Evolutionary conservation across 495 filamentous ascomycete genomes (phyloP).

Genomic region (Penicillium paradoxum): DNA sequence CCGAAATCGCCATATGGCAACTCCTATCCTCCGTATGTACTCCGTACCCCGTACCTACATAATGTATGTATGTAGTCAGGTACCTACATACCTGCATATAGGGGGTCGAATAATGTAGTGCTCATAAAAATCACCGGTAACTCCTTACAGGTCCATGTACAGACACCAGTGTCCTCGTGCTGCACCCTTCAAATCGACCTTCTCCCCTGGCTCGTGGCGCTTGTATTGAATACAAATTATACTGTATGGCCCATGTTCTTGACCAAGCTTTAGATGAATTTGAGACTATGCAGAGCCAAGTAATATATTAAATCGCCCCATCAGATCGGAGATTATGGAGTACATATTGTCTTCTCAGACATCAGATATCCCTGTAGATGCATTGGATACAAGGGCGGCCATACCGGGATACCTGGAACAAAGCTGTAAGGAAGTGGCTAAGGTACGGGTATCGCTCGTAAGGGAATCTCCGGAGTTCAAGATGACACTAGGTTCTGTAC

Average conservation of each 20-base stretch:
- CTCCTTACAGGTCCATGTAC: too few species aligned
- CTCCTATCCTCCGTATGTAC: too few species aligned
- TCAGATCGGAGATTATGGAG: background rate
- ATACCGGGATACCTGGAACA: background rate
- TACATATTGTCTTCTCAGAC: background rate
- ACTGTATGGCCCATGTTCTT: background rate
- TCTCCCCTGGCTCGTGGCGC: background rate
- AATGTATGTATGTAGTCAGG: too few species aligned
- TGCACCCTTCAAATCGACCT: too few species aligned
- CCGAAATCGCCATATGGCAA: too few species aligned
- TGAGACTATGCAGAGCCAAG: background rate
- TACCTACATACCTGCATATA: too few species aligned
- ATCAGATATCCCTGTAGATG: background rate
- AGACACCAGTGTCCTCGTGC: too few species aligned
- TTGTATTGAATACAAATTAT: background rate
- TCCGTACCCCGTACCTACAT: too few species aligned
- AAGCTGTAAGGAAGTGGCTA: background rate
- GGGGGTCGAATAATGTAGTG: too few species aligned
- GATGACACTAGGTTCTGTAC: background rate
- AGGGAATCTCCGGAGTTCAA: slow-evolving; percentile 20
- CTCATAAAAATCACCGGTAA: too few species aligned
- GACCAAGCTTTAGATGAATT: background rate
- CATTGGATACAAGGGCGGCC: too few species aligned
- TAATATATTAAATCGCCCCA: background rate
- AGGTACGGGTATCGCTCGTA: slow-evolving; percentile 10